Evolutionary conservation across 2,329 filamentous ascomycete genomes (phyloP), one percentile per base, ranked within the genome.

Genomic region (Colletotrichum sp.): DNA sequence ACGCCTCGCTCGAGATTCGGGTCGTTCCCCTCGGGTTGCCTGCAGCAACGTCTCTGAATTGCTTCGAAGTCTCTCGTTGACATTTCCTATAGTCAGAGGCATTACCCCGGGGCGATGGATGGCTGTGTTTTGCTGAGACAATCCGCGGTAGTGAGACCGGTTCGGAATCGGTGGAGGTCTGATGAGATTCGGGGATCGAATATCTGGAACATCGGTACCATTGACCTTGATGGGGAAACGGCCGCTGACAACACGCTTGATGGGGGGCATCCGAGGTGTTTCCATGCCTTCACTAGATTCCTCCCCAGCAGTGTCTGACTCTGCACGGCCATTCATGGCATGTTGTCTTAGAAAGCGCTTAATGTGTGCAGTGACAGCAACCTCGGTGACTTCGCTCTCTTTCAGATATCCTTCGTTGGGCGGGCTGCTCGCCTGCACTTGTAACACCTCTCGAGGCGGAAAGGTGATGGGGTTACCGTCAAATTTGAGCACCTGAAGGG

Each of bases 401-500:
- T 91, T 90, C 57, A 87, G 77, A 16, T 85, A 83, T 3, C 86
- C 86, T 47, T 91, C 89, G 76, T 90, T 90, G 3, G 90, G 87
- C 21, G 89, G 89, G 63, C 86, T 91, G 54, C 84, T 84, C 21
- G 87, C 86, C 78, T 89, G 88, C 13, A 90, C 85, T 77, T 93
- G 91, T 31, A 95, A 82, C 16, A 93, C 87, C 76, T 93, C 92
- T 78, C 89, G 91, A 18, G 94, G 93, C 5, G 95, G 95, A 78
- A 96, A 96, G 72, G 89, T 90, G 72, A 77, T 90, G 11, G 94
- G 94, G 78, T 98, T 98, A 59, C 95, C 95, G 72, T 96, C 94
- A 43, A 98, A 91, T 82, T 98, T 98, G 70, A 98, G 88, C 77
- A 97, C 94, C 81, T 96, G 94, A 73, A 98, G 86, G 69, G 95